Base-by-base conservation (phyloP, 371 early-diverging fungal species). In the Umbelopsis sp. region DNA sequence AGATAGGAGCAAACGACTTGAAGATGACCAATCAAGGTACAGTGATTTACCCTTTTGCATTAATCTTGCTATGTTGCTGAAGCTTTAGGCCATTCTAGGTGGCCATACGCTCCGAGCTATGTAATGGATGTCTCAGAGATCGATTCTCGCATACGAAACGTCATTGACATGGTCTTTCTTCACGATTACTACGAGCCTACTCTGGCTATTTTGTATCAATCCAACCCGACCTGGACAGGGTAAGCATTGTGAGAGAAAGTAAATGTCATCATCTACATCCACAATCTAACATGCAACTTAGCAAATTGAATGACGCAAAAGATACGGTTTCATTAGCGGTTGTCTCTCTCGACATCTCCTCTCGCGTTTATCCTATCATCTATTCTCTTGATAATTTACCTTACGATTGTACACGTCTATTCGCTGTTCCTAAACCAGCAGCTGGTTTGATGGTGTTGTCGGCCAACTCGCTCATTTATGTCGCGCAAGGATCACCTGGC, bases 161-260 rank as follows among this genome's bases (percentile, higher is more conserved):
- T 98, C 0, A 87, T 94, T 51, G 98, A 97, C 72, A 88, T 96
- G 84, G 87, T 82, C 1, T 99, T 99, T 71, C 81, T 99, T 62
- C 78, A 91, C 57, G 97, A 93, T 64, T 98, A 94, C 71, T 88
- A 92, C 69, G 95, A 96, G 76, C 98, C 99, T 4, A 97, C 97
- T 1, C 82, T 99, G 22, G 98, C 97, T 5, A 91, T 98, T 66
- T 81, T 99, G 66, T 97, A 93, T 76, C 93, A 96, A 73, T 81
- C 91, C 16, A 72, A 83, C 57, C 79, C 88, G 52, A 93, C 95
- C 22, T 96, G 96, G 95, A 89, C 96, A 9, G 97, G 96, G 94
- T 93, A 90, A 77, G 76, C 57, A 4, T 50, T 6, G 8, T 20
- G 14, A n/a, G 24, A 44, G 41, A 32, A 35, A 11, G 29, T 29